Evolutionary conservation across 1,284 basidiomycete genomes (phyloP).

Genomic region (Clitocybe nebularis): DNA sequence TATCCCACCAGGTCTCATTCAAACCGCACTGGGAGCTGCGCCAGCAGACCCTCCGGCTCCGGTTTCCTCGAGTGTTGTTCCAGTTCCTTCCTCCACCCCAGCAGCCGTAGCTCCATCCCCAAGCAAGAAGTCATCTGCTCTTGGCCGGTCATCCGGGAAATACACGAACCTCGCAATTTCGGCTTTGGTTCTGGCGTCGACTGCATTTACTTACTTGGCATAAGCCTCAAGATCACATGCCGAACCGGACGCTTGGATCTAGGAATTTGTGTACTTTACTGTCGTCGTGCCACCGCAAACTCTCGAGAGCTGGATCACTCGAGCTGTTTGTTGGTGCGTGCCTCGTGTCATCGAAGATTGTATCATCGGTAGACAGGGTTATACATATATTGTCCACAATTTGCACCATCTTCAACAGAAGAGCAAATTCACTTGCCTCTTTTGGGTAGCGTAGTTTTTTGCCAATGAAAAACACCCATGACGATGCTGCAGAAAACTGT

Average conservation of each 20-base stretch:
- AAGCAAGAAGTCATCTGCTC: constrained; percentile 1
- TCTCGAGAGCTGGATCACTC: constrained; percentile 16
- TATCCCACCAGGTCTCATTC: constrained; percentile 17
- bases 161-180: not conserved
- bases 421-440: no score
- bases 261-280: not conserved
- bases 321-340: no score
- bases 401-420: no score
- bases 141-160: not conserved
- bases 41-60: constrained; percentile 3
- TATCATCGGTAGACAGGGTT: no score
- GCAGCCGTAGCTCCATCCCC: constrained; percentile 2
- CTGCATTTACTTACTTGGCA: not conserved
- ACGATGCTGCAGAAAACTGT: no score
- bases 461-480: no score
- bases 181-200: not conserved
- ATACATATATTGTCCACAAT: no score
- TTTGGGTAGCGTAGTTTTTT: no score
- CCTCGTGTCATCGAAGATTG: no score
- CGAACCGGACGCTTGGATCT: not conserved
- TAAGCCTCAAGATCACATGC: not conserved
- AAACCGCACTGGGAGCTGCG: constrained; percentile 10
- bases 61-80: not conserved
- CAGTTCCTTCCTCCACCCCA: constrained; percentile 6
- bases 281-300: not conserved